phyloP scores from a whole-genome alignment of 768 basidiomycete species.

The Tephrocybe sp. region DNA sequence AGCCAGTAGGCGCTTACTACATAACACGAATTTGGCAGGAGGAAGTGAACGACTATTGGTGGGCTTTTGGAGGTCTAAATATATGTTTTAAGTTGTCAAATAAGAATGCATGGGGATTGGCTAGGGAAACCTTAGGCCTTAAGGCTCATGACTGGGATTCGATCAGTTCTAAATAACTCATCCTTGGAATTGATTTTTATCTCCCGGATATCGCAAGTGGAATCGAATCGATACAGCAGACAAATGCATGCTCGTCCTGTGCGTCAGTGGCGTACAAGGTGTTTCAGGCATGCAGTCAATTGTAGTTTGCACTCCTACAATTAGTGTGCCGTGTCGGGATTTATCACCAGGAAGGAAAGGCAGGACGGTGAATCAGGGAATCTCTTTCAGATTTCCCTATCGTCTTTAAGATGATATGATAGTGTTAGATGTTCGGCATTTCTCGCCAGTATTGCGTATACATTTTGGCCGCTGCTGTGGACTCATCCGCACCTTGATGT shows the following conservation, averaged over 20 bases:
- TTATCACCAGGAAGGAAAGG: background rate
- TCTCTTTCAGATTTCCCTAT: too few species aligned
- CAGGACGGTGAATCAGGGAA: background rate
- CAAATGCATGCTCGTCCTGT: conserved; percentile 4
- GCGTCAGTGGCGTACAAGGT: background rate
- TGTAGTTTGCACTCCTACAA: background rate
- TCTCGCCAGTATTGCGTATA: too few species aligned
- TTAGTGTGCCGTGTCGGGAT: background rate
- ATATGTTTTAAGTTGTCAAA: background rate
- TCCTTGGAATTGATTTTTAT: conserved; percentile 1
- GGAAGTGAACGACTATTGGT: conserved; percentile 2
- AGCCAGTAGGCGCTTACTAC: too few species aligned
- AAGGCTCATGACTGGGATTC: conserved; percentile 1
- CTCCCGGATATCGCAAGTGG: background rate
- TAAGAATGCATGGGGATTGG: conserved; percentile 6
- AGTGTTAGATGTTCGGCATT: too few species aligned
- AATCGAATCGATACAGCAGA: background rate
- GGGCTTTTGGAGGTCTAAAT: conserved; percentile 5
- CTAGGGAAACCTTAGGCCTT: conserved; percentile 6
- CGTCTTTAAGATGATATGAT: too few species aligned
- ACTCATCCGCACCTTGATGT: too few species aligned
- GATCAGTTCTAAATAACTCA: background rate
- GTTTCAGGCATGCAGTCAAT: background rate
- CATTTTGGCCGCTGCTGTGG: too few species aligned
- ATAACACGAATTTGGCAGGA: background rate